Evolutionary conservation across 1,139 yeast species (phyloP).

Genomic region (Protomyces inouyei): DNA sequence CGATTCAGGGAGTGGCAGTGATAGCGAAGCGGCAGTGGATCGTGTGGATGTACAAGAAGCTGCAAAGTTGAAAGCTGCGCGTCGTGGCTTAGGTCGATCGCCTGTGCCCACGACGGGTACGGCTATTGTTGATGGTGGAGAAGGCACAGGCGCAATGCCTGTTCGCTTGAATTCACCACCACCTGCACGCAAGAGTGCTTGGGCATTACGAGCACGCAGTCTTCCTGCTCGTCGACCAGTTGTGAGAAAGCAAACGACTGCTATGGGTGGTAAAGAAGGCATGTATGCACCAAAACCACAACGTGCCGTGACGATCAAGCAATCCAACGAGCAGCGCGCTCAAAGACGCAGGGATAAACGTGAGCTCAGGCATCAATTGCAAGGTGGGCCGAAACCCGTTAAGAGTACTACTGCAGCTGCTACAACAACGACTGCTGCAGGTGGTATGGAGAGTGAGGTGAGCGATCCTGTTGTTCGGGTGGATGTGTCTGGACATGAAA

Average conservation of each 20-base stretch:
- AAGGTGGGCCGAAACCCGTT: slow-evolving; percentile 1
- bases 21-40: background rate
- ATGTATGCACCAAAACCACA: slow-evolving; percentile 20
- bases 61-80: background rate
- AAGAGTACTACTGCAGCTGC: background rate
- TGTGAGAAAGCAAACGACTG: background rate
- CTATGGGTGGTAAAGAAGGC: background rate
- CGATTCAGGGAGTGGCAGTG: slow-evolving; percentile 23
- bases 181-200: background rate
- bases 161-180: background rate
- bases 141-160: background rate
- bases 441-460: background rate
- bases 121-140: background rate
- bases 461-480: background rate
- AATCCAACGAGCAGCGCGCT: slow-evolving; percentile 23
- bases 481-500: slow-evolving; percentile 13
- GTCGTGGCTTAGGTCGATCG: background rate
- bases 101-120: background rate
- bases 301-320: slow-evolving; percentile 26
- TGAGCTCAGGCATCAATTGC: slow-evolving; percentile 16
- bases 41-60: background rate
- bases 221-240: background rate
- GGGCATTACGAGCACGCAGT: background rate
- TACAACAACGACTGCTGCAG: background rate
- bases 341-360: slow-evolving; percentile 23